Base-by-base conservation (phyloP, 306 rosid species). In the Rosa persica region DNA sequence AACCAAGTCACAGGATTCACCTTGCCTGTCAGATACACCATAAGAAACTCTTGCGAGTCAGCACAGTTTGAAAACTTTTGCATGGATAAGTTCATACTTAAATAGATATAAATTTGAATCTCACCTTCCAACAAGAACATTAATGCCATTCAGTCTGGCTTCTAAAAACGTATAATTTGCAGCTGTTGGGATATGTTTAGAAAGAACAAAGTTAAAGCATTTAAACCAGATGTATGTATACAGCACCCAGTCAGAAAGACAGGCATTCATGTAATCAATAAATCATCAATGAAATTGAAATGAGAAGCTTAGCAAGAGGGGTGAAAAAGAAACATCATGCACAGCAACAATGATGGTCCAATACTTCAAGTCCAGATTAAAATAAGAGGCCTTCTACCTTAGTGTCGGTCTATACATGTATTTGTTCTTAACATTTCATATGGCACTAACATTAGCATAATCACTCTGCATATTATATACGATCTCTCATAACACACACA, bases 71-170 rank as follows among this genome's bases (percentile, higher is more conserved):
- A 85, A 82, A 79, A 60, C 36, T 65, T 34, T 38, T 49, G 25
- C 17, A 8, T 36, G n/a, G 22, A 52, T 38, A 52, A 5, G 55
- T 54, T 6, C 57, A 38, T 73, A 73, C 27, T 34, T 54, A 8
- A 73, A 36, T 20, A 36, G 6, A 72, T 34, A 19, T 30, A 17
- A 25, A 25, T 30, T 79, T 51, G 30, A 46, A 78, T 69, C 73
- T 84, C 83, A 94, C 98, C 98, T 89, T 80, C 97, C 98, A 82
- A 92, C 83, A 88, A 89, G 78, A 85, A 94, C 90, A 81, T 86
- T 80, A 79, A 94, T 89, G 81, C 97, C 97, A 74, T 81, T 88
- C 71, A 92, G 89, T 81, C 90, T 90, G 80, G 90, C 86, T 81
- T 92, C 98, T 30, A 76, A 76, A 61, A 83, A 77, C 30, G 94